These are phyloP conservation scores for Urtica urens DNA, from an alignment of 306 rosid genomes.

Conservation along the genomic window DNA sequence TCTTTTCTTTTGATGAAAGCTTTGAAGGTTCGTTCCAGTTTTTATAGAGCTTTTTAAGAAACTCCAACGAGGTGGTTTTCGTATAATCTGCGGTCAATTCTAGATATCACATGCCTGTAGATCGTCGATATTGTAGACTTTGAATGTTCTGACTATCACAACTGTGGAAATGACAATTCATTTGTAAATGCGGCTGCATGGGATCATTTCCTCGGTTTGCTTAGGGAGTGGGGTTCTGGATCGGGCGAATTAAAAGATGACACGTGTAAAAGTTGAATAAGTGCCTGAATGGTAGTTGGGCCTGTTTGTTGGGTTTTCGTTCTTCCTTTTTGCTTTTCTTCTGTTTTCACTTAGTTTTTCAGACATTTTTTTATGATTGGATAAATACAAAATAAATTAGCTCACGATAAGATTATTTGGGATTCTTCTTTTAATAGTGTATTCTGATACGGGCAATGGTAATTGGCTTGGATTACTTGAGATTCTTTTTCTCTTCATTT, in stretches of 20 bases:
- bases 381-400: background rate
- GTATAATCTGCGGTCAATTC: background rate
- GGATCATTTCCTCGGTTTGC: conserved; percentile 3
- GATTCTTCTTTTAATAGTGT: no score
- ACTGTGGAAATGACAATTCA: background rate
- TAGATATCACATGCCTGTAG: accelerated
- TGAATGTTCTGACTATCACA: accelerated
- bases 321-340: no score
- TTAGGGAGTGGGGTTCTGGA: background rate
- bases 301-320: conserved; percentile 3
- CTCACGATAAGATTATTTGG: no score
- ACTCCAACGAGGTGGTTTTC: background rate
- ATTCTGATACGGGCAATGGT: no score
- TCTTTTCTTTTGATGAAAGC: background rate
- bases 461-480: no score
- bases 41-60: conserved; percentile 14
- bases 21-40: background rate
- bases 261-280: conserved; percentile 13
- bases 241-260: background rate
- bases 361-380: no score
- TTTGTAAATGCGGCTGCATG: background rate
- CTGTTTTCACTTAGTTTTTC: no score
- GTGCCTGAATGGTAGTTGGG: conserved; percentile 19
- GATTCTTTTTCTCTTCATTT: no score
- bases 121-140: accelerated